These are phyloP conservation scores for Amyloporia xantha DNA, from an alignment of 768 basidiomycete species.

Conservation along the genomic window DNA sequence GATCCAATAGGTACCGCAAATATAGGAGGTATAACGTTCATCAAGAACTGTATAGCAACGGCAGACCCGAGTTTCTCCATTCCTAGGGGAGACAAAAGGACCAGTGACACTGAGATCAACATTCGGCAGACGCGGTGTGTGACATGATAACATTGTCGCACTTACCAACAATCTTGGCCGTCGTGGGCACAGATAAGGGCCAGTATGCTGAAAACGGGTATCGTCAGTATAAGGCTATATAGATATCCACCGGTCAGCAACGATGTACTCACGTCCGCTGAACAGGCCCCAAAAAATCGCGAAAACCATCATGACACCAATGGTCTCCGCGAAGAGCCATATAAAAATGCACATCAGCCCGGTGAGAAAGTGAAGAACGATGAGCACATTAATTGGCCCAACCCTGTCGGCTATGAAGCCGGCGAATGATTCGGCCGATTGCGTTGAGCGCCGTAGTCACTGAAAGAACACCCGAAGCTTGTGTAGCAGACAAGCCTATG, in stretches of 20 bases:
- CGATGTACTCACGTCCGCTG: neutral
- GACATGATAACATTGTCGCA: neutral
- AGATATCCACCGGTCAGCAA: neutral
- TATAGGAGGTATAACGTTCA: constrained; percentile 4
- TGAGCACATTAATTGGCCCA: neutral
- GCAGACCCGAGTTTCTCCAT: constrained; percentile 4
- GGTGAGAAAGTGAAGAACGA: neutral
- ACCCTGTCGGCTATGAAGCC: neutral
- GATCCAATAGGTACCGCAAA: constrained; percentile 3
- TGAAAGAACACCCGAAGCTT: neutral
- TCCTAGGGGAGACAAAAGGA: neutral
- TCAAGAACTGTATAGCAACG: constrained; percentile 2
- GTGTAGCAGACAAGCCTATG: neutral
- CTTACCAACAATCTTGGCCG: constrained; percentile 2
- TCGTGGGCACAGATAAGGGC: constrained; percentile 1
- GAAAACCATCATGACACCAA: constrained; percentile 3
- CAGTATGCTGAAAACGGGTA: neutral
- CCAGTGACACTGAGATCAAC: neutral
- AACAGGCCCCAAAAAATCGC: constrained; percentile 2
- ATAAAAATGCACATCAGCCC: neutral
- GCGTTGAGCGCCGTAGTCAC: constrained; percentile 1
- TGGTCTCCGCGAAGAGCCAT: constrained; percentile 3
- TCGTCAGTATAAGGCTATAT: too few relatives aligned
- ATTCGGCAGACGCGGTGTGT: too few relatives aligned
- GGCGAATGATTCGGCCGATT: constrained; percentile 2